These are phyloP conservation scores for Fusarium kyushuense DNA, from an alignment of 2,329 filamentous ascomycete genomes.

Conservation along the genomic window DNA sequence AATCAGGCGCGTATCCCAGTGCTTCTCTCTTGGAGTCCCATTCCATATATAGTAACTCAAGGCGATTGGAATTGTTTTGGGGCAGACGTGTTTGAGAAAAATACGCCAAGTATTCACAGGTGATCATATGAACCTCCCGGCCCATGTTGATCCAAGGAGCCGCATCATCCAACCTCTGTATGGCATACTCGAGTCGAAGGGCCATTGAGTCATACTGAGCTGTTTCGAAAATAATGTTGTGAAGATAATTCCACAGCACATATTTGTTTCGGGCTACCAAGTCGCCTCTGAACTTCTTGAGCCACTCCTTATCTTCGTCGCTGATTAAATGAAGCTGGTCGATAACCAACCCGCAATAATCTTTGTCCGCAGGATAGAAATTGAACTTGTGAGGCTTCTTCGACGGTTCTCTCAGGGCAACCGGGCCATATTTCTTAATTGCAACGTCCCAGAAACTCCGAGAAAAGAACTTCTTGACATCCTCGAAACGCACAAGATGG, in stretches of 20 bases:
- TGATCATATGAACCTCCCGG: slow-evolving; percentile 18
- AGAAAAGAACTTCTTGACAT: slow-evolving; percentile 38
- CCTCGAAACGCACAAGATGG: slow-evolving; percentile 30
- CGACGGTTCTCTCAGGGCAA: slow-evolving; percentile 36
- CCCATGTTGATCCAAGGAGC: neutral
- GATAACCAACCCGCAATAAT: neutral
- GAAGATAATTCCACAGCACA: slow-evolving; percentile 36
- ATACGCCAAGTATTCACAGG: slow-evolving; percentile 24
- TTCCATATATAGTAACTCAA: neutral
- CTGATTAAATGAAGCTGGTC: neutral
- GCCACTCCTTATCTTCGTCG: neutral
- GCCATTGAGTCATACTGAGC: slow-evolving; percentile 32
- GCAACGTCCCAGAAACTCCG: slow-evolving; percentile 46
- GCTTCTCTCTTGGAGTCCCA: neutral
- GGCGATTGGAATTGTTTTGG: neutral
- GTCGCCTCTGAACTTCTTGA: slow-evolving; percentile 1
- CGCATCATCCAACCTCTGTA: slow-evolving; percentile 10
- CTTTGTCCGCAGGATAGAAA: slow-evolving; percentile 24
- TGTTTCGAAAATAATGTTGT: slow-evolving; percentile 35
- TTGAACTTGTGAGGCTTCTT: slow-evolving; percentile 37
- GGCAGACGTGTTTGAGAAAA: neutral
- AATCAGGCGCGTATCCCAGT: slow-evolving; percentile 11
- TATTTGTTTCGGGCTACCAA: neutral
- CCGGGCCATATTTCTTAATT: slow-evolving; percentile 43
- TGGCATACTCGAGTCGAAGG: slow-evolving; percentile 11